Percentiles rank a stretch among this genome's conserved stretches.
Conservation (phyloP, 148 eudicot genomes). For the Heliamphora exappendiculata region DNA sequence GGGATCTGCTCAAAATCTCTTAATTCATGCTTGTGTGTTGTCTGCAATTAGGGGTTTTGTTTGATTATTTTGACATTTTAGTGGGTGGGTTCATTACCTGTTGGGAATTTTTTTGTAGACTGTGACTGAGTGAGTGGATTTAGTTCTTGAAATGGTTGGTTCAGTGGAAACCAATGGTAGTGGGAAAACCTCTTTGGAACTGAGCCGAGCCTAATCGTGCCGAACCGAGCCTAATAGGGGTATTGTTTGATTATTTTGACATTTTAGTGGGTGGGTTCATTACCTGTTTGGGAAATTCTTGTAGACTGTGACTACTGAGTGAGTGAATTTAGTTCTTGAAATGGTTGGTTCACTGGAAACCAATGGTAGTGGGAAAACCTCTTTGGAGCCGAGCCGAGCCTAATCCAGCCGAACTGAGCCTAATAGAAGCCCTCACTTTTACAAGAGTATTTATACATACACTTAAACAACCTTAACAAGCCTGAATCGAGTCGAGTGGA, state of each 20-base stretch:
- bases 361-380: not conserved
- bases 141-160: not conserved
- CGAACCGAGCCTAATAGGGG: too few relatives aligned
- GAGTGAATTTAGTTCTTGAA: not conserved
- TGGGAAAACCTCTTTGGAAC: not conserved
- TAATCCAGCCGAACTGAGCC: too few relatives aligned
- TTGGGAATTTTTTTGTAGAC: not conserved
- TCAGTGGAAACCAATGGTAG: not conserved
- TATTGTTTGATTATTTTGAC: not conserved
- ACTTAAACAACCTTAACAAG: too few relatives aligned
- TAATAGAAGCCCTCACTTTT: too few relatives aligned
- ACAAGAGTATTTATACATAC: too few relatives aligned
- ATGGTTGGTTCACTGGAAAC: not conserved
- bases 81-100: slow-evolving; percentile 1
- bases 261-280: not conserved
- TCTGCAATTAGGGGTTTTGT: not conserved
- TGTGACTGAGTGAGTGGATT: not conserved
- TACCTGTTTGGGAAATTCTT: not conserved
- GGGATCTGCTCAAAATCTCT: not conserved
- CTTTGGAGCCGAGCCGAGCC: not conserved
- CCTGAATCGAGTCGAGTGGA: too few relatives aligned
- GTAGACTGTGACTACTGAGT: not conserved
- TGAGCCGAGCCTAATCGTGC: not conserved
- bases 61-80: not conserved
- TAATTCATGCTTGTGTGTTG: not conserved